Conservation (phyloP, 768 basidiomycete genomes). For the Mycena latifolia region DNA sequence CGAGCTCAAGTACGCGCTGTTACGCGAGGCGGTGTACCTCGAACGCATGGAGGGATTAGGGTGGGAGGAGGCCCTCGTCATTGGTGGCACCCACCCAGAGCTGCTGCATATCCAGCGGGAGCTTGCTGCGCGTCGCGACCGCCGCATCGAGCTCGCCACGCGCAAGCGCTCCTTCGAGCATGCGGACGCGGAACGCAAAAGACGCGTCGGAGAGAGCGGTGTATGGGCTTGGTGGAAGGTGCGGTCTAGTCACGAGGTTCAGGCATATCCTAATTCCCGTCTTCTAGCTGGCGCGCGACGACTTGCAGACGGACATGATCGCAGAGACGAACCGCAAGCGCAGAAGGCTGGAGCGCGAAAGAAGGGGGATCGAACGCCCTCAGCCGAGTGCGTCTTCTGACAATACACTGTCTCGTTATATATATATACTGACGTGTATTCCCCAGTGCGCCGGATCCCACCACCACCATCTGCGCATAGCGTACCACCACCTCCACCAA, state of each 20-base stretch:
- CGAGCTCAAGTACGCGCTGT: conserved; percentile 91
- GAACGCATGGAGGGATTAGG: conserved; percentile 95
- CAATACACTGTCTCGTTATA: conserved; percentile 6
- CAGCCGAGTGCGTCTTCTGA: conserved; percentile 68
- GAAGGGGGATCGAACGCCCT: conserved; percentile 82
- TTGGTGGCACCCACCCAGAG: conserved; percentile 87
- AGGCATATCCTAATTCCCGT: conserved; percentile 15
- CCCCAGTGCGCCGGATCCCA: conserved; percentile 73
- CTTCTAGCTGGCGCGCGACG: conserved; percentile 78
- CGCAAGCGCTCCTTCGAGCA: conserved; percentile 75
- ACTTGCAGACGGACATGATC: conserved; percentile 88
- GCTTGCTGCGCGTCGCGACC: conserved; percentile 81
- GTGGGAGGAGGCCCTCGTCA: conserved; percentile 87
- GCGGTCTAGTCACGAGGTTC: conserved; percentile 34
- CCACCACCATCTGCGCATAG: conserved; percentile 64
- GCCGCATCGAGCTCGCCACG: conserved; percentile 85
- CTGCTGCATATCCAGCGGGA: conserved; percentile 85
- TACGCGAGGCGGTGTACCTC: conserved; percentile 89
- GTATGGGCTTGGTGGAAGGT: conserved; percentile 97
- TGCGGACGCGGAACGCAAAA: conserved; percentile 59
- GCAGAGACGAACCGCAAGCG: conserved; percentile 91
- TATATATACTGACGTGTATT: conserved; percentile 14
- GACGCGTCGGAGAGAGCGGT: conserved; percentile 77
- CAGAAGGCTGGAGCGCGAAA: conserved; percentile 86
- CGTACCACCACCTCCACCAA: conserved; percentile 64